A percentile compares a stretch with the other conserved stretches of the same genome.
Conservation (phyloP, 768 basidiomycete species). For the Exsudoporus frostii region DNA sequence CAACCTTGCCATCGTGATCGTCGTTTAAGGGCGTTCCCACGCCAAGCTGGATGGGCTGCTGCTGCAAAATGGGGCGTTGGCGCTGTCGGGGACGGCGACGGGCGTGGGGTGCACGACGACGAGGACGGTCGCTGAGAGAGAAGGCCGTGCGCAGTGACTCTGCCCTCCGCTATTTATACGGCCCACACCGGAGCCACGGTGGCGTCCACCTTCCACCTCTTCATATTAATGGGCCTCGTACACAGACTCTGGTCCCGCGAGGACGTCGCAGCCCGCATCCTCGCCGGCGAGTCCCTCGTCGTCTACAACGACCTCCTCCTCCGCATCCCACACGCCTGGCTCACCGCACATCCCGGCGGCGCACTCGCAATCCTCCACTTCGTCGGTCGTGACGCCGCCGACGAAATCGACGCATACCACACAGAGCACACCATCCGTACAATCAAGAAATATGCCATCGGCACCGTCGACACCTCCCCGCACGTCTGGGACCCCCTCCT, state of each 20-base stretch:
- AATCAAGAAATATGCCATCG: conserved; percentile 56
- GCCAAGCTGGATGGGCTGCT: conserved; percentile 3
- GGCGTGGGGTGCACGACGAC: conserved; percentile 1
- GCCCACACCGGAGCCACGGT: conserved; percentile 1
- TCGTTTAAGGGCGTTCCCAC: conserved; percentile 20
- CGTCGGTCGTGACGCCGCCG: conserved; percentile 89
- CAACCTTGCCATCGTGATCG: conserved; percentile 20
- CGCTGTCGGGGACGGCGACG: conserved; percentile 7
- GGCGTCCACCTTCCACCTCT: neutral
- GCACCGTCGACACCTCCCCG: conserved; percentile 54
- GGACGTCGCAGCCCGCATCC: conserved; percentile 65
- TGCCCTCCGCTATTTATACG: conserved; percentile 25
- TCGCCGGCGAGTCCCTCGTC: conserved; percentile 73
- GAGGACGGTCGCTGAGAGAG: conserved; percentile 4
- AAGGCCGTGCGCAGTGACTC: neutral
- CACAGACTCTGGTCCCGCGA: conserved; percentile 43
- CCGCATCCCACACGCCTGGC: conserved; percentile 70
- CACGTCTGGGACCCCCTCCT: conserved; percentile 70
- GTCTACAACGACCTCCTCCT: conserved; percentile 65
- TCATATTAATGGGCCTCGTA: conserved; percentile 30
- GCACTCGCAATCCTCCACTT: conserved; percentile 88
- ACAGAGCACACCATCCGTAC: conserved; percentile 36
- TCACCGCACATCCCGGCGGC: conserved; percentile 88
- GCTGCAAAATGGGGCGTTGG: conserved; percentile 1
- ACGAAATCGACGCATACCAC: conserved; percentile 95